These are phyloP conservation scores for Vinca major DNA, from an alignment of 305 asterid species.

Conservation along the genomic window DNA sequence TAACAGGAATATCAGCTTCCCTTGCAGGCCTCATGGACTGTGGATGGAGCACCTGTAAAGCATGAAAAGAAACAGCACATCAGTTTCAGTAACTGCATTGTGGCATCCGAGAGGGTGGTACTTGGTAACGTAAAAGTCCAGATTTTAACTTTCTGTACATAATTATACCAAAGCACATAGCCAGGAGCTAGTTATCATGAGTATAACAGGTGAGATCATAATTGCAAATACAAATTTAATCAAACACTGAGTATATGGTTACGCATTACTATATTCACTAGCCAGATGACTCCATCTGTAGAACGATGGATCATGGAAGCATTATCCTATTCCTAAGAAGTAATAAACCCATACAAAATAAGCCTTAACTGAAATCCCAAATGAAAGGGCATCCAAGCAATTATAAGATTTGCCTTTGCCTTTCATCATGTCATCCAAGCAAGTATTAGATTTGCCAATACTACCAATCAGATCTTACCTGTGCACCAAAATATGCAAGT, in stretches of 20 bases:
- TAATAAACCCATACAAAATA: not conserved
- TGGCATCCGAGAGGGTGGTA: not conserved
- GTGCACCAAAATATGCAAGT: constrained; percentile 98
- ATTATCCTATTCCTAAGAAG: not conserved
- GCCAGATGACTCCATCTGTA: no score
- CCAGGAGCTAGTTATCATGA: not conserved
- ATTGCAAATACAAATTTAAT: not conserved
- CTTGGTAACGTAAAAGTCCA: not conserved
- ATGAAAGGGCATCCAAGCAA: not conserved
- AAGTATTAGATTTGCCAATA: not conserved
- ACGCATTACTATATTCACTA: no score
- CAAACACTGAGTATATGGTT: not conserved
- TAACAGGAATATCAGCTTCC: constrained; percentile 91
- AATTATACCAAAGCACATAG: not conserved
- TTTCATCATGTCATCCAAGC: not conserved
- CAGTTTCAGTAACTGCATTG: constrained; percentile 1
- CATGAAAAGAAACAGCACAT: not conserved
- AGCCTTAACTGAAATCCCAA: not conserved
- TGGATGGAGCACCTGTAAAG: constrained; percentile 86
- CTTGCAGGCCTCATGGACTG: constrained; percentile 99
- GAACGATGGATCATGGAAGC: no score
- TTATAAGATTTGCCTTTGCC: not conserved
- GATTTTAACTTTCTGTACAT: not conserved
- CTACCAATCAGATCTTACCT: constrained; percentile 34
- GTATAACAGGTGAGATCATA: not conserved